These are phyloP conservation scores for Leucocoprinus leucothites DNA, from an alignment of 768 basidiomycete genomes.

Conservation along the genomic window DNA sequence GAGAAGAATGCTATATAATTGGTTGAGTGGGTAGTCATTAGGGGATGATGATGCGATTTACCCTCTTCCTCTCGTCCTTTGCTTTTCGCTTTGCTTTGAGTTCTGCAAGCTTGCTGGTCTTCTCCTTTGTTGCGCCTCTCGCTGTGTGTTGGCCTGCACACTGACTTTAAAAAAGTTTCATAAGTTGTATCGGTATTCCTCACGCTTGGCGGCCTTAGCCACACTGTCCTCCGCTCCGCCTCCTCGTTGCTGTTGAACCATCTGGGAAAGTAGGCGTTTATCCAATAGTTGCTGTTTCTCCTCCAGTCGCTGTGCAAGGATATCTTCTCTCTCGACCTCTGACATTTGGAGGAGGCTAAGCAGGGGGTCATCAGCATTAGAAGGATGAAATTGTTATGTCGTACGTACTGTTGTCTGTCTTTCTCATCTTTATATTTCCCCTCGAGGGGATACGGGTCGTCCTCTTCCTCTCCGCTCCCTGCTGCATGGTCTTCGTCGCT, in stretches of 20 bases:
- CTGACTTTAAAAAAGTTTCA: slow-evolving; percentile 10
- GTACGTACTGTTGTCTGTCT: slow-evolving; percentile 75
- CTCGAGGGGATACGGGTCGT: slow-evolving; percentile 84
- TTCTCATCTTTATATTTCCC: slow-evolving; percentile 86
- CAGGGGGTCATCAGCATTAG: not conserved
- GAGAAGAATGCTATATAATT: slow-evolving; percentile 39
- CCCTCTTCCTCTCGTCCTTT: slow-evolving; percentile 85
- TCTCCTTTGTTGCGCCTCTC: slow-evolving; percentile 78
- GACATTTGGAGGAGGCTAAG: slow-evolving; percentile 72
- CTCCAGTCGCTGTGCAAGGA: slow-evolving; percentile 77
- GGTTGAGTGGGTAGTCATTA: slow-evolving; percentile 13
- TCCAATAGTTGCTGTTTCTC: slow-evolving; percentile 76
- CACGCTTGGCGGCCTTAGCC: slow-evolving; percentile 76
- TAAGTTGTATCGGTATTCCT: slow-evolving; percentile 21
- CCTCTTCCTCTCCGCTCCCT: slow-evolving; percentile 63
- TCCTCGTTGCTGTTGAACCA: slow-evolving; percentile 65
- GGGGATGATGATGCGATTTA: slow-evolving; percentile 31
- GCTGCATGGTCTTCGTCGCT: slow-evolving; percentile 53
- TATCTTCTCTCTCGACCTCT: slow-evolving; percentile 88
- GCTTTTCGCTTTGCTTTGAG: slow-evolving; percentile 84
- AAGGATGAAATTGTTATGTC: not conserved
- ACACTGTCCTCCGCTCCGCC: slow-evolving; percentile 54
- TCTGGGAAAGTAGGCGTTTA: slow-evolving; percentile 65
- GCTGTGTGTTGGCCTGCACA: slow-evolving; percentile 66
- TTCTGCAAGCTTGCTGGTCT: slow-evolving; percentile 75